Percentiles rank a stretch among this genome's conserved stretches.
phyloP scores from a whole-genome alignment of 805 yeast species.

The Grigorovia humatica region DNA sequence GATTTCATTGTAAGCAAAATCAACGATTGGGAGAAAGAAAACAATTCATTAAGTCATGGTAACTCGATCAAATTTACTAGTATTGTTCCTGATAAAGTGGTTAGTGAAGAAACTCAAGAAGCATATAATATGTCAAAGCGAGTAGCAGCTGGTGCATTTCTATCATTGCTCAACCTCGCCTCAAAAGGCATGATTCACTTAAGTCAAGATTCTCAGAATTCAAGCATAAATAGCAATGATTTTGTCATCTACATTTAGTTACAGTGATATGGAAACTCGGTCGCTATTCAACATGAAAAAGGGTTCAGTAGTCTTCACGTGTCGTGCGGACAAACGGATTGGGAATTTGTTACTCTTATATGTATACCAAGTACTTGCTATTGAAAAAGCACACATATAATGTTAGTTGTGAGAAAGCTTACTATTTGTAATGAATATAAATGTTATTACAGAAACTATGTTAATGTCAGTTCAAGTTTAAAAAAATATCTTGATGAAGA shows the following conservation, averaged over 20 bases:
- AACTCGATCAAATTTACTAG: conserved; percentile 20
- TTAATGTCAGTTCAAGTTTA: not conserved
- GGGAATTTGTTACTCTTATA: not conserved
- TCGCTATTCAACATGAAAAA: not conserved
- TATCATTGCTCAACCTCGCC: conserved; percentile 22
- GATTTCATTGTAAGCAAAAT: conserved; percentile 20
- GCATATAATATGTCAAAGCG: conserved; percentile 8
- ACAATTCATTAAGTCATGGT: not conserved
- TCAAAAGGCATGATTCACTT: conserved; percentile 14
- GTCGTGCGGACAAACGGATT: not conserved
- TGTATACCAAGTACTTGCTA: not conserved
- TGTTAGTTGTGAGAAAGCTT: not conserved
- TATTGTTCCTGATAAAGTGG: conserved; percentile 20
- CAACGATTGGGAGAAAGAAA: conserved; percentile 6
- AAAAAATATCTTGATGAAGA: conserved; percentile 23
- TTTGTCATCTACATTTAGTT: not conserved
- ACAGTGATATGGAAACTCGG: not conserved
- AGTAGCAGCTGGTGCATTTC: conserved; percentile 25
- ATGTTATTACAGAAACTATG: not conserved
- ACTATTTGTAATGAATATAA: not conserved
- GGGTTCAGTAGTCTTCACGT: not conserved
- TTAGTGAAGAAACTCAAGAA: not conserved
- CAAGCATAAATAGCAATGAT: not conserved
- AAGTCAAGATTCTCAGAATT: not conserved
- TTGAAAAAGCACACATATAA: no score